These are phyloP conservation scores for Pelargonium cotyledonis DNA, from an alignment of 441 rosid species.

Conservation along the genomic window DNA sequence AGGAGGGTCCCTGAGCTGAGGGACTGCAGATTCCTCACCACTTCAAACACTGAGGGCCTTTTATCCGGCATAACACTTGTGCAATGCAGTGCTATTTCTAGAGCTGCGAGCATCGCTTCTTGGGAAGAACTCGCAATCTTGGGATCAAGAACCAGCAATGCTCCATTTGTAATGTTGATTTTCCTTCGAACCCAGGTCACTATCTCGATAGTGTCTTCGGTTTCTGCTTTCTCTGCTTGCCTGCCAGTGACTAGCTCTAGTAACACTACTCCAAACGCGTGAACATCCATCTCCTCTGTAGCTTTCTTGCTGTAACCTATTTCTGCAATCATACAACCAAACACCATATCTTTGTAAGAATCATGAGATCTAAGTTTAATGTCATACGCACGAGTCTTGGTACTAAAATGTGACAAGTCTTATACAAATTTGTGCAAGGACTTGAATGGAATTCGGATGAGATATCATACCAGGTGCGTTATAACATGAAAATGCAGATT, in stretches of 20 bases:
- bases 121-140: constrained; percentile 45
- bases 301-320: constrained; percentile 64
- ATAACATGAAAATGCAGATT: constrained; percentile 52
- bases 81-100: constrained; percentile 68
- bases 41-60: constrained; percentile 67
- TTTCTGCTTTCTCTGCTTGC: constrained; percentile 52
- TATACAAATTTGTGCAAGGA: background rate
- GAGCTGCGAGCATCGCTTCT: constrained; percentile 59
- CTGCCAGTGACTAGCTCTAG: constrained; percentile 75
- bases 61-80: constrained; percentile 69
- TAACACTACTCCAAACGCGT: constrained; percentile 78
- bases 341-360: constrained; percentile 1
- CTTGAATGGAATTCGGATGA: background rate
- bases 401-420: no score
- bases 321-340: constrained; percentile 41
- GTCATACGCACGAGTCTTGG: no score
- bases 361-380: no score
- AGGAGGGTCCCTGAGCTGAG: constrained; percentile 27
- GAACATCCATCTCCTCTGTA: constrained; percentile 74
- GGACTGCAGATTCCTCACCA: constrained; percentile 51
- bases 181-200: constrained; percentile 86
- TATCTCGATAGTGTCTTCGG: constrained; percentile 48
- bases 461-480: constrained; percentile 61
- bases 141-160: constrained; percentile 61
- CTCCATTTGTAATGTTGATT: constrained; percentile 71